Evolutionary conservation across 352 stramenopile genomes (phyloP), one percentile per base, ranked within the genome.

Genomic region (Pythium grandisporangium): DNA sequence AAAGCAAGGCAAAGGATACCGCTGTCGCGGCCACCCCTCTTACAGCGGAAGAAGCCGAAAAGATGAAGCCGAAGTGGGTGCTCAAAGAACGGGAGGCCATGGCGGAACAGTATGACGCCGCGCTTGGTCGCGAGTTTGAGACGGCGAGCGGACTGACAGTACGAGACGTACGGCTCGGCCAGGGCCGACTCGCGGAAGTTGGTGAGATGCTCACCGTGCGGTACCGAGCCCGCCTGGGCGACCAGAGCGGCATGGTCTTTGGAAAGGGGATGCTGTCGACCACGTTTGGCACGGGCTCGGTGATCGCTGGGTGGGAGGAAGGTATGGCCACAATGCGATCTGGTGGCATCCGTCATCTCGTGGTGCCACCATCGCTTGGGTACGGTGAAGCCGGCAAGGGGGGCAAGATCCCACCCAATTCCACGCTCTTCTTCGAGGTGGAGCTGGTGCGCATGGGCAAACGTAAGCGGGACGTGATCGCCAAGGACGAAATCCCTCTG

Each of bases 281-380:
- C 5, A 71, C 40, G 37, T 86, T 66, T 49, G 73, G 73, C 44
- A 75, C 67, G 7, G 68, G 68, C 22, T 84, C 72, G 6, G 67
- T 89, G 23, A 89, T 89, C 57, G 70, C 73, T 40, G 76, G 76
- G 22, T 86, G 72, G 76, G 73, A 89, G 55, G 76, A 89, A 69
- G 73, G 70, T 25, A 55, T 89, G 19, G 59, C 48, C n/a, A 87
- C 76, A 37, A 89, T 89, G 76, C 70, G 73, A 30, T 38, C 73
- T 3, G 67, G 70, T 19, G 76, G 70, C 11, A 51, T 80, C 13
- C 66, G 76, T 14, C 39, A 65, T 39, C 45, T 91, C 29, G 71
- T 58, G n/a, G 84, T 91, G 30, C 72, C 75, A 10, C 47, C 74
- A 4, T 62, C 74, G 33, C 48, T 91, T 24, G 78, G 59, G 17